A percentile compares a stretch with the other conserved stretches of the same genome.
phyloP scores from a whole-genome alignment of 1,139 yeast genomes.

The Wickerhamomyces sp. region DNA sequence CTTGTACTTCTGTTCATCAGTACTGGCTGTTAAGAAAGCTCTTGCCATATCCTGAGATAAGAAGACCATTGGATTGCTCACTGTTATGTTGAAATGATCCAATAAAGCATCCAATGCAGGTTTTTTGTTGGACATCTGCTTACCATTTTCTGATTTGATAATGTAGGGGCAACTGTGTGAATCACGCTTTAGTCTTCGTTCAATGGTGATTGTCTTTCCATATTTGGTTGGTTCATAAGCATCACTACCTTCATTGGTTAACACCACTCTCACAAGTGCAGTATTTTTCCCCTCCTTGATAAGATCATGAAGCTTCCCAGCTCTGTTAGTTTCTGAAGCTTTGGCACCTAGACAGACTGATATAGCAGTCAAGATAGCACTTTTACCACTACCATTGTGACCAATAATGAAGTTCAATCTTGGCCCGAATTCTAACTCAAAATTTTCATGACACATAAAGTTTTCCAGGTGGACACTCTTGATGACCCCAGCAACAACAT shows the following conservation, averaged over 20 bases:
- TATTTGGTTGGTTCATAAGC: conserved; percentile 60
- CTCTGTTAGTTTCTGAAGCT: conserved; percentile 88
- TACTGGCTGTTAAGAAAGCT: conserved; percentile 74
- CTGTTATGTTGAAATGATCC: conserved; percentile 67
- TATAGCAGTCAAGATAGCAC: conserved; percentile 88
- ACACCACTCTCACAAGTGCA: conserved; percentile 55
- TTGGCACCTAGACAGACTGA: conserved; percentile 92
- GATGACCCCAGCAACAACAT: conserved; percentile 32
- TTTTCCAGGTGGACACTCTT: conserved; percentile 54
- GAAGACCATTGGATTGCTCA: conserved; percentile 90
- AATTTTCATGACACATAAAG: conserved; percentile 83
- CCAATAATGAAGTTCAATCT: conserved; percentile 89
- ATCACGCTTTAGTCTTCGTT: conserved; percentile 56
- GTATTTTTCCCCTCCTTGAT: conserved; percentile 73
- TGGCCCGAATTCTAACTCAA: conserved; percentile 75
- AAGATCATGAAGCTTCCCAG: conserved; percentile 60
- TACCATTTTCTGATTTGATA: conserved; percentile 48
- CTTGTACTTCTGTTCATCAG: conserved; percentile 64
- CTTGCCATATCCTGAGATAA: conserved; percentile 93
- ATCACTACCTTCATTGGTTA: conserved; percentile 59
- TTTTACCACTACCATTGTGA: conserved; percentile 92
- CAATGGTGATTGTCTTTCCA: conserved; percentile 67
- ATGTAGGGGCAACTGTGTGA: conserved; percentile 45
- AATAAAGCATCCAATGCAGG: conserved; percentile 64
- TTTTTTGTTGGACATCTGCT: conserved; percentile 54